A percentile compares a stretch with the other conserved stretches of the same genome.
phyloP scores from a whole-genome alignment of 2,329 filamentous ascomycete species.

The Samsoniella hepiali region DNA sequence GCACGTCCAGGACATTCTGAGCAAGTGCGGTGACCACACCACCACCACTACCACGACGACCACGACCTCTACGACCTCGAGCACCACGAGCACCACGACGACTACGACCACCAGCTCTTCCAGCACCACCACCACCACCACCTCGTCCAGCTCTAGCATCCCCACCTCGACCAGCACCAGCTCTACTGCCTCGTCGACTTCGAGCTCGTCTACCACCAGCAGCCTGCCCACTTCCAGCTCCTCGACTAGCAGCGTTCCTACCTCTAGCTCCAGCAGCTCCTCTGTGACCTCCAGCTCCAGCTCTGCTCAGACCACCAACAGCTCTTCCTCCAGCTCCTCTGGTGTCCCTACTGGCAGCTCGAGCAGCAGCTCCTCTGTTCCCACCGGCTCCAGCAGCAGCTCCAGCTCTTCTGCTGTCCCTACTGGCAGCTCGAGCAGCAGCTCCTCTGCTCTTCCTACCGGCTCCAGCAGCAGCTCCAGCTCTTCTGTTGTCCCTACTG shows the following conservation, averaged over 20 bases:
- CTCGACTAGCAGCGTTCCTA: background rate
- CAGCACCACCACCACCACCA: slow-evolving; percentile 17
- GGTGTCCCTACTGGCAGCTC: slow-evolving; percentile 17
- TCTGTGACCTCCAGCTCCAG: background rate
- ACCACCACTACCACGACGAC: slow-evolving; percentile 21
- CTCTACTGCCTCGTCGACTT: background rate
- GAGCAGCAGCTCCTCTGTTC: background rate
- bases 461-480: background rate
- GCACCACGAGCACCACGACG: slow-evolving; percentile 10
- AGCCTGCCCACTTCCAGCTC: background rate
- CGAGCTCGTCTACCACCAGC: background rate
- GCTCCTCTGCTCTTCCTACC: background rate
- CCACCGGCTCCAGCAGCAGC: background rate
- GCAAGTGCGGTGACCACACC: slow-evolving; percentile 34
- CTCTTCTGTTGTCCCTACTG: background rate
- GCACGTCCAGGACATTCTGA: slow-evolving; percentile 35
- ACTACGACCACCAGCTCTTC: slow-evolving; percentile 11
- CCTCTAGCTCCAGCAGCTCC: background rate
- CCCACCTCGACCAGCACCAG: slow-evolving; percentile 12
- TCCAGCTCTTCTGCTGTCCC: background rate
- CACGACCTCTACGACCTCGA: slow-evolving; percentile 19
- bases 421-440: background rate
- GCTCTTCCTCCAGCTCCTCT: background rate
- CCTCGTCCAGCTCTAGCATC: slow-evolving; percentile 19
- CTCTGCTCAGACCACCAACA: background rate